These are phyloP conservation scores for Leishmania major DNA, from an alignment of 208 protist genomes.

Conservation along the genomic window DNA sequence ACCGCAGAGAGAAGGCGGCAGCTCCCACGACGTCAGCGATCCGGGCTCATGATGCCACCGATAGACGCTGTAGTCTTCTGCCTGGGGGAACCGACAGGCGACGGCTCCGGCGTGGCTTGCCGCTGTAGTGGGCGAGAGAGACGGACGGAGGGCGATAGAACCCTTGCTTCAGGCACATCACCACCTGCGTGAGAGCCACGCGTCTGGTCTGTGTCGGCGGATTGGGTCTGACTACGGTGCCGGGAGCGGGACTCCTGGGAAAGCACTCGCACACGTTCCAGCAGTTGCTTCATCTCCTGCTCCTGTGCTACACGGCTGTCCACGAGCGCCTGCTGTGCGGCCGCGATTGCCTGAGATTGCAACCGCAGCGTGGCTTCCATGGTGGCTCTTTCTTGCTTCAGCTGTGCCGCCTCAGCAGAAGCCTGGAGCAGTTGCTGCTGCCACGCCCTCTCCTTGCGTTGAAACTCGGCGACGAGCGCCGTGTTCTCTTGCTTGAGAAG, in stretches of 20 bases:
- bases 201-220: neutral
- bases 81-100: too few species aligned
- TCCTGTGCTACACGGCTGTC: slow-evolving; percentile 39
- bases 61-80: neutral
- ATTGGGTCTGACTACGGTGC: neutral
- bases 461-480: slow-evolving; percentile 48
- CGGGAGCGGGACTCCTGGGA: slow-evolving; percentile 25
- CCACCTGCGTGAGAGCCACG: neutral
- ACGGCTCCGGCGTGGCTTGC: neutral
- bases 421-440: slow-evolving; percentile 43
- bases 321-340: slow-evolving; percentile 47
- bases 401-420: slow-evolving; percentile 21
- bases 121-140: neutral
- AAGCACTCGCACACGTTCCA: slow-evolving; percentile 34
- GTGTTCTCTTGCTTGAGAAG: slow-evolving; percentile 57
- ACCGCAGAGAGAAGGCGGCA: neutral
- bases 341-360: slow-evolving; percentile 48
- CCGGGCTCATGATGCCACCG: slow-evolving; percentile 31
- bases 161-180: neutral
- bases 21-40: slow-evolving; percentile 6
- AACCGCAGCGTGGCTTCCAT: slow-evolving; percentile 40
- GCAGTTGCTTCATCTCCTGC: slow-evolving; percentile 43
- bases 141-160: neutral
- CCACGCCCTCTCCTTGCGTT: slow-evolving; percentile 53
- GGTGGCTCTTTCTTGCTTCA: slow-evolving; percentile 15